A percentile compares a stretch with the other conserved stretches of the same genome.
These are phyloP conservation scores for Mycena haematopus DNA, from an alignment of 768 basidiomycete species.

Conservation along the genomic window DNA sequence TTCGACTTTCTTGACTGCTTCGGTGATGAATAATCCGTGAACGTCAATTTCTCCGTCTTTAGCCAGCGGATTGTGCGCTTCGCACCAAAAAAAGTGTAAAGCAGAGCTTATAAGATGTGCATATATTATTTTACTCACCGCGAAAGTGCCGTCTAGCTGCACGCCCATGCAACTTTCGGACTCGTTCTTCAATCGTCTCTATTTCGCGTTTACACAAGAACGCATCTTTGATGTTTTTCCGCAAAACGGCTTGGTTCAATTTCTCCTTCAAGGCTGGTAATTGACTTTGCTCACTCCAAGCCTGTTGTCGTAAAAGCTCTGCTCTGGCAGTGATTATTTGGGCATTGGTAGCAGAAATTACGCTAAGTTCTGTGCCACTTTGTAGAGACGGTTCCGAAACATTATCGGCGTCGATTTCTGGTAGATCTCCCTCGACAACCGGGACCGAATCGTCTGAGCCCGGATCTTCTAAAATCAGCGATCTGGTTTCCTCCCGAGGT, in stretches of 20 bases:
- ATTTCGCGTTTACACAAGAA: constrained; percentile 47
- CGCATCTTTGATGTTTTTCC: constrained; percentile 44
- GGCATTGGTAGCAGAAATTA: constrained; percentile 21
- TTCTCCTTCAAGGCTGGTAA: constrained; percentile 35
- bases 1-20: constrained; percentile 54
- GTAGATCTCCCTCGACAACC: background rate
- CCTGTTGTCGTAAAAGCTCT: constrained; percentile 47
- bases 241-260: constrained; percentile 37
- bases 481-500: background rate
- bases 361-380: constrained; percentile 22
- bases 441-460: constrained; percentile 3
- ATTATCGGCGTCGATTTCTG: constrained; percentile 4
- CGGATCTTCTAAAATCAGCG: background rate
- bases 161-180: constrained; percentile 48
- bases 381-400: constrained; percentile 9
- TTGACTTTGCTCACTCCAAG: constrained; percentile 45
- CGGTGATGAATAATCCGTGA: constrained; percentile 53
- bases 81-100: constrained; percentile 5
- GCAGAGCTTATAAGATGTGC: constrained; percentile 10
- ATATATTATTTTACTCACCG: constrained; percentile 38
- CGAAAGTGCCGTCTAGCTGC: constrained; percentile 53
- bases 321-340: constrained; percentile 33
- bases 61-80: constrained; percentile 48
- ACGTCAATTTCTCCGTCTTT: constrained; percentile 51
- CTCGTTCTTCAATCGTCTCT: constrained; percentile 41